A percentile compares a stretch with the other conserved stretches of the same genome.
Evolutionary conservation across 352 stramenopile species (phyloP).

Genomic region (Saprolegnia diclina): DNA sequence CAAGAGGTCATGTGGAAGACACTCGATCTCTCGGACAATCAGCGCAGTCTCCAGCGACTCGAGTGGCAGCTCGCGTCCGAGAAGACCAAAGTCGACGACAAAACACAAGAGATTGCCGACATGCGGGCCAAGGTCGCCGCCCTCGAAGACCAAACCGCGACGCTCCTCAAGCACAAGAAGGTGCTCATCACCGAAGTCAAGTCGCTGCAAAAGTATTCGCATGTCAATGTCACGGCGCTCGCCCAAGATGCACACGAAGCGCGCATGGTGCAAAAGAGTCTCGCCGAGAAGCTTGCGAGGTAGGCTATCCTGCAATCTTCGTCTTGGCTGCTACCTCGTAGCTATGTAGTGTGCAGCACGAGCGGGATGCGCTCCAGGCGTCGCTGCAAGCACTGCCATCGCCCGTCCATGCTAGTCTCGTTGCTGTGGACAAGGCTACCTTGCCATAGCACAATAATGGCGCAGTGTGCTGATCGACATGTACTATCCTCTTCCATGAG

Average conservation of each 20-base stretch:
- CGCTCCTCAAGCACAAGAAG: constrained; percentile 47
- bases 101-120: constrained; percentile 16
- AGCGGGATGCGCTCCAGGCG: constrained; percentile 18
- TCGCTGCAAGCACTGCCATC: neutral
- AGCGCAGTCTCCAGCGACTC: constrained; percentile 36
- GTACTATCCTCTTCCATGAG: no score
- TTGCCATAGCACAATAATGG: neutral
- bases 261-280: constrained; percentile 51
- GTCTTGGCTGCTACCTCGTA: neutral
- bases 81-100: constrained; percentile 24
- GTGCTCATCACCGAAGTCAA: constrained; percentile 68
- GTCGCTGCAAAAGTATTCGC: constrained; percentile 52
- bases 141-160: constrained; percentile 33
- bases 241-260: constrained; percentile 65
- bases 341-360: constrained; percentile 5
- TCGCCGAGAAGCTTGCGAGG: constrained; percentile 11
- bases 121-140: constrained; percentile 28
- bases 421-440: no score
- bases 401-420: neutral
- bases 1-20: constrained; percentile 73
- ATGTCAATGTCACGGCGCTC: constrained; percentile 55
- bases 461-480: neutral
- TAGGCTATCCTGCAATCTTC: neutral
- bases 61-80: constrained; percentile 26
- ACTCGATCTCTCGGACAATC: constrained; percentile 56